Conservation (phyloP, 306 rosid genomes). For the Morella rubra region DNA sequence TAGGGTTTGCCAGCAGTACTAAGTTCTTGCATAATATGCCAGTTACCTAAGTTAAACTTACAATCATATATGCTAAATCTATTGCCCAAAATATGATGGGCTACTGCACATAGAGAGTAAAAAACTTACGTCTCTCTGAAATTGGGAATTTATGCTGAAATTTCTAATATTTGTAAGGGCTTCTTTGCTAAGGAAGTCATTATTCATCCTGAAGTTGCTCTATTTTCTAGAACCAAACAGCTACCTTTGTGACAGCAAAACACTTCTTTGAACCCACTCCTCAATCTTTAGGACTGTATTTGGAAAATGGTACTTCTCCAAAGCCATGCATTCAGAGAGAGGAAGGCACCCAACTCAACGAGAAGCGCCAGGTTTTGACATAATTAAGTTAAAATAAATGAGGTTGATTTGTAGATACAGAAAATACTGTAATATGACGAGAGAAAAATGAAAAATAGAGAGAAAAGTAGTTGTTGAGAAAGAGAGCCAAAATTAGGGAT, state of each 20-base stretch:
- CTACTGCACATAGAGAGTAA: background rate
- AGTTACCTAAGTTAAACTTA: background rate
- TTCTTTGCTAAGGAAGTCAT: background rate
- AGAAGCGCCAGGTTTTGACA: background rate
- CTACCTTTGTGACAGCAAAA: constrained; percentile 2
- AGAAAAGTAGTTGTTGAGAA: too few relatives aligned
- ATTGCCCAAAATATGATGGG: too few relatives aligned
- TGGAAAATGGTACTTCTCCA: constrained; percentile 12
- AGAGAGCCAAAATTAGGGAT: too few relatives aligned
- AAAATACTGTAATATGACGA: too few relatives aligned
- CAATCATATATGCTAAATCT: background rate
- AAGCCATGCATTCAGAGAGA: background rate
- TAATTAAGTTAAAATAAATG: background rate
- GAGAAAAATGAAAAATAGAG: too few relatives aligned
- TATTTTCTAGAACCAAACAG: background rate
- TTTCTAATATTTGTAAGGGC: background rate
- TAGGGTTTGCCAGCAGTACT: background rate
- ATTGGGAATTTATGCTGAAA: background rate
- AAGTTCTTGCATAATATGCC: background rate
- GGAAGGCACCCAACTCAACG: background rate
- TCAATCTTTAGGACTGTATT: constrained; percentile 5
- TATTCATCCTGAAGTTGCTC: background rate
- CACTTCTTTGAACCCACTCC: background rate
- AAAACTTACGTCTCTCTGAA: background rate
- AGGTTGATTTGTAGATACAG: too few relatives aligned